phyloP scores from a whole-genome alignment of 2,329 filamentous ascomycete genomes.

The Cladorrhinum sp. region DNA sequence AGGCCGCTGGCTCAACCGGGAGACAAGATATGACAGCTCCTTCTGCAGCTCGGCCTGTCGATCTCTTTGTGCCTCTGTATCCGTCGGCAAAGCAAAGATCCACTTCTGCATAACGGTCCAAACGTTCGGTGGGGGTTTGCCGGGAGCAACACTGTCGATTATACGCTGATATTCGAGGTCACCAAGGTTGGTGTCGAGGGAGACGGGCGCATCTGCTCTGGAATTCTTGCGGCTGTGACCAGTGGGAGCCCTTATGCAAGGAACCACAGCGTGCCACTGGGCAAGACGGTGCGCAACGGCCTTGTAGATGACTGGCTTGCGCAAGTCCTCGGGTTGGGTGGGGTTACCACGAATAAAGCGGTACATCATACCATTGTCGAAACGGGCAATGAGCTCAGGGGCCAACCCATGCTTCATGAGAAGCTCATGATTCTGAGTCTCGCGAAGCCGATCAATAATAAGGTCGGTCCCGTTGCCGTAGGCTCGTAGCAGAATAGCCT shows the following conservation, averaged over 20 bases:
- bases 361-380: constrained; percentile 95
- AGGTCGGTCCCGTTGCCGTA: constrained; percentile 94
- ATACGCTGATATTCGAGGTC: constrained; percentile 38
- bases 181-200: constrained; percentile 33
- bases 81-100: constrained; percentile 78
- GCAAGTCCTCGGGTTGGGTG: constrained; percentile 76
- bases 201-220: constrained; percentile 29
- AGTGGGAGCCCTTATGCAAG: constrained; percentile 48
- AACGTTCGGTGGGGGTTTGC: constrained; percentile 75
- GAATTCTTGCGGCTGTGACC: constrained; percentile 35
- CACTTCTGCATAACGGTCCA: constrained; percentile 98
- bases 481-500: constrained; percentile 84
- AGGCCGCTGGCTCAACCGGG: constrained; percentile 69
- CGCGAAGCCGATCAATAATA: constrained; percentile 91
- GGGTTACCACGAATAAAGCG: constrained; percentile 80
- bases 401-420: constrained; percentile 81
- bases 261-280: constrained; percentile 83
- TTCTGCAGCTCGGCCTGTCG: constrained; percentile 67
- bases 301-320: constrained; percentile 70
- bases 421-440: constrained; percentile 75
- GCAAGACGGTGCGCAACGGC: constrained; percentile 82
- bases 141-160: constrained; percentile 55
- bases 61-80: constrained; percentile 64
- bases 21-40: constrained; percentile 69
- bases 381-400: constrained; percentile 82